Conservation (phyloP, 2,329 filamentous ascomycete species). For the Stemphylium beticola region DNA sequence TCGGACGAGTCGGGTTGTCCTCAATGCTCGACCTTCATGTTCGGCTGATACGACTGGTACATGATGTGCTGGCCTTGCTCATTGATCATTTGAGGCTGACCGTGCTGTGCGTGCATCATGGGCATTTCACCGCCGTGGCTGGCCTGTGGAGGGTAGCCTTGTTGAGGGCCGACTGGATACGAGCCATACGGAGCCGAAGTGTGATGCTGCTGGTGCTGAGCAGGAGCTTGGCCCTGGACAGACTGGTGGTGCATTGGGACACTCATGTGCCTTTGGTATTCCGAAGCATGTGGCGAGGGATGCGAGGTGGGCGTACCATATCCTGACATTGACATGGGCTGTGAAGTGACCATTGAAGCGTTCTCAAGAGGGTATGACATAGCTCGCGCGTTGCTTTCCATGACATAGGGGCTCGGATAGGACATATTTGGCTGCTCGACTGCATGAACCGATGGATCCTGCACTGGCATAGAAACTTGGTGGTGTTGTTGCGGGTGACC, state of each 20-base stretch:
- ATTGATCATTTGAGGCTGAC: constrained; percentile 47
- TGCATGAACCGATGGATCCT: constrained; percentile 40
- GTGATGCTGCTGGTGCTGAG: constrained; percentile 38
- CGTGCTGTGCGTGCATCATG: constrained; percentile 46
- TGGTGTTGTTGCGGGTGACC: constrained; percentile 42
- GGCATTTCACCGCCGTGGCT: constrained; percentile 46
- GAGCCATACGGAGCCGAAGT: constrained; percentile 35
- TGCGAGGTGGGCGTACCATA: constrained; percentile 48
- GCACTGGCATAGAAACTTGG: constrained; percentile 42
- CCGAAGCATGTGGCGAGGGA: constrained; percentile 44
- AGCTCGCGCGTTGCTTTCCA: constrained; percentile 47
- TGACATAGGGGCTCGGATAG: constrained; percentile 46
- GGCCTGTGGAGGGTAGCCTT: constrained; percentile 43
- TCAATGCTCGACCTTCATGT: constrained; percentile 51
- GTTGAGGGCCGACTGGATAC: constrained; percentile 37
- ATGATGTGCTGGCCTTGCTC: constrained; percentile 50
- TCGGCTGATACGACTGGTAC: constrained; percentile 43
- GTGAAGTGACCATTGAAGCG: constrained; percentile 43
- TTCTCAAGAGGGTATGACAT: constrained; percentile 51
- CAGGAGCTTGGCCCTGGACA: constrained; percentile 32
- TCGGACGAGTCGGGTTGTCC: constrained; percentile 7
- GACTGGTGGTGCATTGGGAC: constrained; percentile 44
- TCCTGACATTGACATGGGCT: constrained; percentile 47
- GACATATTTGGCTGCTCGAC: constrained; percentile 38
- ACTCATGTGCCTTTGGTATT: constrained; percentile 48